Evolutionary conservation across 371 early-diverging fungal species (phyloP).

Genomic region (Mucor indicus): DNA sequence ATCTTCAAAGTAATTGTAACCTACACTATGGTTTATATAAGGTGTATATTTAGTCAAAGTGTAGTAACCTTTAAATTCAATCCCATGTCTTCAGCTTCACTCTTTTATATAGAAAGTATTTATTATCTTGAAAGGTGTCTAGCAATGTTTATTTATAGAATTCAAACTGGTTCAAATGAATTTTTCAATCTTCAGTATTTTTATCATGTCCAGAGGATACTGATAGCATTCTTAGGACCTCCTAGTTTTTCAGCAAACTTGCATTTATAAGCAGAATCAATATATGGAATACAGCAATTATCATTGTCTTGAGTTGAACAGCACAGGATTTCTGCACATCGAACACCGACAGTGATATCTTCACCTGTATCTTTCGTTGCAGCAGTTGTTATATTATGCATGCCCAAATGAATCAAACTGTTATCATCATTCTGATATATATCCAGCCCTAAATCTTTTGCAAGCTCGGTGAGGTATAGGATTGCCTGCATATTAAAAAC

Average conservation of each 20-base stretch:
- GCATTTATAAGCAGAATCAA: slow-evolving; percentile 17
- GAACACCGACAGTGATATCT: slow-evolving; percentile 31
- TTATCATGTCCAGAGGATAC: slow-evolving; percentile 21
- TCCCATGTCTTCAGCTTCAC: too few species aligned
- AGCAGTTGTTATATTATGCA: slow-evolving; percentile 11
- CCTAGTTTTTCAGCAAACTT: slow-evolving; percentile 20
- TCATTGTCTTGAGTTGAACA: slow-evolving; percentile 7
- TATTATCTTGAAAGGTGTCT: too few species aligned
- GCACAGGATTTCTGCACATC: slow-evolving; percentile 21
- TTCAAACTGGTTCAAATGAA: too few species aligned
- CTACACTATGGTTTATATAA: too few species aligned
- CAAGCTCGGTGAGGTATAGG: slow-evolving; percentile 25
- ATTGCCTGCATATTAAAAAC: slow-evolving; percentile 42
- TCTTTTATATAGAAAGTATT: too few species aligned
- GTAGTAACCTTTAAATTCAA: too few species aligned
- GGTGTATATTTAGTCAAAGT: too few species aligned
- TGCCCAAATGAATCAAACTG: slow-evolving; percentile 17
- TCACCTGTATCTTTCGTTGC: slow-evolving; percentile 15
- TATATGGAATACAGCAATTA: slow-evolving; percentile 12
- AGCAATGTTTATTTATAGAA: too few species aligned
- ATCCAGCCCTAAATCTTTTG: slow-evolving; percentile 10
- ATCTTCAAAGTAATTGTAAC: too few species aligned
- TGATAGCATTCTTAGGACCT: slow-evolving; percentile 30
- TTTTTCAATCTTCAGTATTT: too few species aligned
- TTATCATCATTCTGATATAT: slow-evolving; percentile 1